Base-by-base conservation (phyloP, 768 basidiomycete genomes). In the Gelatoporia subvermispora region DNA sequence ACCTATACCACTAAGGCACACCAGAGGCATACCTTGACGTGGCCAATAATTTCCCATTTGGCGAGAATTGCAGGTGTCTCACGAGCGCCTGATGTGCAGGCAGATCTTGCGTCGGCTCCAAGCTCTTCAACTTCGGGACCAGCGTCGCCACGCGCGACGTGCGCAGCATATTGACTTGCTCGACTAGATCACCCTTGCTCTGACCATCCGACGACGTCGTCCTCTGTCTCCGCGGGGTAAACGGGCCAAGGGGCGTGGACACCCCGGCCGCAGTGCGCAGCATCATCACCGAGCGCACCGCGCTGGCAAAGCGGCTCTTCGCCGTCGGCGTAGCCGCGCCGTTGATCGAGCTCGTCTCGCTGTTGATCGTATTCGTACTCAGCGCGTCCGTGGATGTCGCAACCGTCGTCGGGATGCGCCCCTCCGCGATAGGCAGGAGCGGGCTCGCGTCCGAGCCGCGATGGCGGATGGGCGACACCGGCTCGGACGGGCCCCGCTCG, bases 1-100 rank as follows among this genome's bases (percentile, higher is more conserved):
- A 35, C 44, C 38, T 28, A 39, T 20, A 13, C 10, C 22, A 46
- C 54, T 23, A n/a, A 35, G 31, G 24, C 3, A 41, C 11, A 35
- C 42, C 18, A n/a, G 13, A 38, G 15, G 35, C 67, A 42, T 56
- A 82, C 77, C 83, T 84, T 23, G 84, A 84, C 3, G 85, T 88
- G 3, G 85, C 87, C 55, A 89, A 60, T 58, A 77, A 85, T 60
- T 74, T 80, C 17, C 87, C 87, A 62, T 87, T 78, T 1, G 85
- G 85, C 1, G 84, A 86, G 66, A 88, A 89, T 61, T 87, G 81
- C 58, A 89, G 61, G 63, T 87, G 82, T 45, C 81, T 64, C 16
- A 89, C 85, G 23, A 87, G 74, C 7, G 82, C 85, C 45, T 72
- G 67, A 62, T 88, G 87, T 4, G 80, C 79, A 9, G 75, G 74